Percentiles rank a stretch among this genome's conserved stretches.
These are phyloP conservation scores for Parachlorella kessleri DNA, from an alignment of 139 green algal genomes.

Conservation along the genomic window DNA sequence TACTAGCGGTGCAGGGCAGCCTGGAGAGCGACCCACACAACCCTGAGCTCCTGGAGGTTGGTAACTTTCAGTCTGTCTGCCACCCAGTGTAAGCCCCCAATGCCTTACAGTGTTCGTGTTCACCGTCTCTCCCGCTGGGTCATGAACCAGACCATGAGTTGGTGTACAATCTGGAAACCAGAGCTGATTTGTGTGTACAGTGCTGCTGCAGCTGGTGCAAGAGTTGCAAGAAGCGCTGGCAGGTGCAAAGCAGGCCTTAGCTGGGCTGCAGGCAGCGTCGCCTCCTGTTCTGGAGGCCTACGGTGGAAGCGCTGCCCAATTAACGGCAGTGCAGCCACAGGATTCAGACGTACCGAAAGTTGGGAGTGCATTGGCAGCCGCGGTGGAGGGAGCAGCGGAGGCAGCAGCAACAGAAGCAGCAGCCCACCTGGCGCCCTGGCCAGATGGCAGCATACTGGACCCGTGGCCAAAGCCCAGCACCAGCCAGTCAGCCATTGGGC, in stretches of 20 bases:
- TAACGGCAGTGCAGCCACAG: no score
- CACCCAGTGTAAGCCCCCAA: no score
- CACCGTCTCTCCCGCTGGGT: no score
- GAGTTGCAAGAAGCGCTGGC: constrained; percentile 29
- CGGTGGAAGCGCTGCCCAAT: no score
- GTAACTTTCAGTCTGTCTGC: no score
- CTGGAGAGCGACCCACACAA: constrained; percentile 15
- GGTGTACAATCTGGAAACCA: no score
- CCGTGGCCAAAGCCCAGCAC: not conserved
- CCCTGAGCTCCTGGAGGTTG: constrained; percentile 18
- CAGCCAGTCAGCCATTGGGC: not conserved
- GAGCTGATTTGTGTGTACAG: no score
- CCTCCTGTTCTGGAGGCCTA: not conserved
- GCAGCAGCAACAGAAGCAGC: not conserved
- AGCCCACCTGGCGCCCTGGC: not conserved
- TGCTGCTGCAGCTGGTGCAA: constrained; percentile 16
- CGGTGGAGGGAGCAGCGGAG: no score
- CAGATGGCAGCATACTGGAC: not conserved
- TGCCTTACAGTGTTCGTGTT: no score
- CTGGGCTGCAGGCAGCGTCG: not conserved
- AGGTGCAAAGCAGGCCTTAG: constrained; percentile 16
- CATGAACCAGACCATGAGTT: no score
- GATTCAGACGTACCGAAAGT: constrained; percentile 1
- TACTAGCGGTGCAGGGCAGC: constrained; percentile 7
- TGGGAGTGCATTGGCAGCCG: no score